Base-by-base conservation (phyloP, 1,139 yeast genomes). In the Sugiyamaella xylanicola region DNA sequence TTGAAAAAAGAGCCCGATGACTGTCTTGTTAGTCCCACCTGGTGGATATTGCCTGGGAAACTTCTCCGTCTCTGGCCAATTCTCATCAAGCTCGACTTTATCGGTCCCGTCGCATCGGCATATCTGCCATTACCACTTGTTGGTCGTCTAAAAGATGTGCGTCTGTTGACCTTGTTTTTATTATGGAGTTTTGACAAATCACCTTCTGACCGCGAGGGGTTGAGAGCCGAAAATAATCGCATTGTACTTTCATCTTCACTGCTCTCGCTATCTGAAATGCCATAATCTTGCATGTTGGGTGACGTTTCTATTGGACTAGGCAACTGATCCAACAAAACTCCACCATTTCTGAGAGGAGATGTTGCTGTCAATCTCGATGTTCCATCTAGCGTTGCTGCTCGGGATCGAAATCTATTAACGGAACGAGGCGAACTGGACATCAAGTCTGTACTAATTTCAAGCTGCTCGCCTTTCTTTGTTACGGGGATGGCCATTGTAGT, bases 401-500 rank as follows among this genome's bases (percentile, higher is more conserved):
- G 56, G 2, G 58, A 48, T 7, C 63, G 53, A 32, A 49, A 49
- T 15, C 57, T 27, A 27, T 37, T 35, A 4, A 32, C 20, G 3
- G 47, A 40, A 15, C 51, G 32, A 25, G 56, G 56, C 2, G 56
- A 53, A 8, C 47, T 35, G 5, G 46, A 46, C 46, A n/a, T n/a
- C n/a, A 41, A 15, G 16, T 53, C 67, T 0, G 81, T 78, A 0
- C 88, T 86, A 20, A 87, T 87, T 65, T 87, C 95, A 4, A 87
- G 81, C 0, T 93, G 81, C 63, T 85, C 95, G 1, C 95, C 95
- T 35, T 83, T 80, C 57, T 91, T 72, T 0, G 95, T 86, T 0
- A 95, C 87, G 0, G 95, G 93, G 41, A 88, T 88, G 0, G 95
- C 88, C 85, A 88, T 83, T 64, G 79, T 80, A 0, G 92, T 93